These are phyloP conservation scores for Trichocomaceae sp. DNA, from an alignment of 2,329 filamentous ascomycete genomes.

Conservation along the genomic window DNA sequence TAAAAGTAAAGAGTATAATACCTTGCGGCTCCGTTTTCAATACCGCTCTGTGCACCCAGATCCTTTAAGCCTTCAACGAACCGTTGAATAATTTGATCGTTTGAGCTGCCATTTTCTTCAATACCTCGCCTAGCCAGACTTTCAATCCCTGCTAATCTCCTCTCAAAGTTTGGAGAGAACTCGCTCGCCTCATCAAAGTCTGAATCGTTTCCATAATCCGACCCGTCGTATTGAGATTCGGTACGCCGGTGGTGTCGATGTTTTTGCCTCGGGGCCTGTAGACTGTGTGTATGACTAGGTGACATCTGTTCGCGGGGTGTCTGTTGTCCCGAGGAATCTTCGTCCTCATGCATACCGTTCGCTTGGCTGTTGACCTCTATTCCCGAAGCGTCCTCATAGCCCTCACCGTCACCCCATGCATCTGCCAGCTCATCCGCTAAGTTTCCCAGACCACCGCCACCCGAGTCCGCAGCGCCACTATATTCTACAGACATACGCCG, in stretches of 20 bases:
- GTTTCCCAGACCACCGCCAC: slow-evolving; percentile 48
- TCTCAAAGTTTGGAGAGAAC: slow-evolving; percentile 50
- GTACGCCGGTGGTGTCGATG: slow-evolving; percentile 36
- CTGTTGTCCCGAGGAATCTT: slow-evolving; percentile 24
- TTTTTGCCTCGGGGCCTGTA: slow-evolving; percentile 35
- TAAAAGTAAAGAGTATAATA: slow-evolving; percentile 21
- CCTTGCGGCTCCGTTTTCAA: slow-evolving; percentile 53
- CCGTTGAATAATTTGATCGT: slow-evolving; percentile 48
- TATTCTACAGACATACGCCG: slow-evolving; percentile 36
- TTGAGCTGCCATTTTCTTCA: slow-evolving; percentile 46
- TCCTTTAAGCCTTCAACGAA: slow-evolving; percentile 48
- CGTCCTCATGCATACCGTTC: slow-evolving; percentile 24
- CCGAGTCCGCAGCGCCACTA: slow-evolving; percentile 25
- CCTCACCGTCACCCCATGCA: slow-evolving; percentile 50
- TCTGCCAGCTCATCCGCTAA: slow-evolving; percentile 59
- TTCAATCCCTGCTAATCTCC: slow-evolving; percentile 51
- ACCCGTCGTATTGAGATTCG: slow-evolving; percentile 50
- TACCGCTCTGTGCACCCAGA: slow-evolving; percentile 49
- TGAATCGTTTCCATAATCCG: slow-evolving; percentile 52
- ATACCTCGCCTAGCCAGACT: slow-evolving; percentile 48
- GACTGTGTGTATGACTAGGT: slow-evolving; percentile 2
- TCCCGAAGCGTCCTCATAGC: slow-evolving; percentile 38
- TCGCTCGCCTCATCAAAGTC: slow-evolving; percentile 48
- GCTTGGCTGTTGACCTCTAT: slow-evolving; percentile 26
- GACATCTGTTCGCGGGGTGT: slow-evolving; percentile 19